Percentiles rank a stretch among this genome's conserved stretches.
Evolutionary conservation across 2,329 filamentous ascomycete species (phyloP).

Genomic region (Aspergillus brasiliensis): DNA sequence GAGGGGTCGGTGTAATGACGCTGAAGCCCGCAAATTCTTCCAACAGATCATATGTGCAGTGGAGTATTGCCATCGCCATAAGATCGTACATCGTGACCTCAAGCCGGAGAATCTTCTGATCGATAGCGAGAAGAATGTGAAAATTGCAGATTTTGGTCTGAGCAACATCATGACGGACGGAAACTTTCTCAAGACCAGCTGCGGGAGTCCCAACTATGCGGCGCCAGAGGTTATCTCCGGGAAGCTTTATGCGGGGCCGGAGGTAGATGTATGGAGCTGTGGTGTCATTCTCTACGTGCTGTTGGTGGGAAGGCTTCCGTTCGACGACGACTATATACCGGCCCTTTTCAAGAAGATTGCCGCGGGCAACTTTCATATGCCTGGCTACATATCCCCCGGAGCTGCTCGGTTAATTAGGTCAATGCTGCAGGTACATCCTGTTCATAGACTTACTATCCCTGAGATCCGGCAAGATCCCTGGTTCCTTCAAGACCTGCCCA

Average conservation of each 20-base stretch:
- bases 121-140: slow-evolving; percentile 94
- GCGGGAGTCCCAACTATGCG: slow-evolving; percentile 96
- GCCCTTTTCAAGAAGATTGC: slow-evolving; percentile 98
- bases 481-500: slow-evolving; percentile 84
- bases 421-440: slow-evolving; percentile 94
- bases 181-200: slow-evolving; percentile 98
- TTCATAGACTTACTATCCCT: slow-evolving; percentile 89
- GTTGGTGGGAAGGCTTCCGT: slow-evolving; percentile 73
- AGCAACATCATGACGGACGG: slow-evolving; percentile 99
- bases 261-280: slow-evolving; percentile 85
- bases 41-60: slow-evolving; percentile 99
- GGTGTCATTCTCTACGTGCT: slow-evolving; percentile 68
- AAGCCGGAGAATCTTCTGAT: slow-evolving; percentile 97
- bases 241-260: slow-evolving; percentile 94
- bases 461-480: slow-evolving; percentile 93
- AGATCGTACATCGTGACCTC: slow-evolving; percentile 95
- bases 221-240: slow-evolving; percentile 97
- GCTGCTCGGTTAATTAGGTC: slow-evolving; percentile 75
- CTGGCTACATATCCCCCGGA: slow-evolving; percentile 84
- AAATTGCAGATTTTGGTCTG: slow-evolving; percentile 97
- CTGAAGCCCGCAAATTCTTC: slow-evolving; percentile 94
- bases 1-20: slow-evolving; percentile 86
- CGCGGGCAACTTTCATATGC: slow-evolving; percentile 88
- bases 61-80: slow-evolving; percentile 98
- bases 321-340: slow-evolving; percentile 98